Percentiles rank a stretch among this genome's conserved stretches.
phyloP scores from a whole-genome alignment of 495 filamentous ascomycete genomes.

The Hyphodiscus hymeniophilus region DNA sequence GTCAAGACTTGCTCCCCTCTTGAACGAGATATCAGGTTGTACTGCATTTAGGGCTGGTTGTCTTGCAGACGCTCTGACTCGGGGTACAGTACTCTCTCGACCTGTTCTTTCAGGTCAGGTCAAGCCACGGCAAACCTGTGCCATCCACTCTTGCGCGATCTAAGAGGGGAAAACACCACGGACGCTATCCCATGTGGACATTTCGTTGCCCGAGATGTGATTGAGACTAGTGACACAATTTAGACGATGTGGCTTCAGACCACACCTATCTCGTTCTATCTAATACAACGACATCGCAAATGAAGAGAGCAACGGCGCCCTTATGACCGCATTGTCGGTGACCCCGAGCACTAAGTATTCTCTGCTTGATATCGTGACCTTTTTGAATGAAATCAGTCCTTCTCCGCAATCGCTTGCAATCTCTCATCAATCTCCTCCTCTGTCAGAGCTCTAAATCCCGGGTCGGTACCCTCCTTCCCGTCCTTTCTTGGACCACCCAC shows the following conservation, averaged over 20 bases:
- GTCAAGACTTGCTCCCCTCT: constrained; percentile 10
- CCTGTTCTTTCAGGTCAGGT: constrained; percentile 12
- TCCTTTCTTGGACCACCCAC: constrained; percentile 76
- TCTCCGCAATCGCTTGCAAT: constrained; percentile 94
- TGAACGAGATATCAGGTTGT: neutral
- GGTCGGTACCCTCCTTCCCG: constrained; percentile 69
- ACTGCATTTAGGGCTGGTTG: constrained; percentile 8
- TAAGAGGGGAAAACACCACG: constrained; percentile 8
- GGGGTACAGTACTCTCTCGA: neutral
- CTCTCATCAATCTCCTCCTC: constrained; percentile 98
- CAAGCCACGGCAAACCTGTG: constrained; percentile 20
- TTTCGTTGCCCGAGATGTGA: constrained; percentile 4
- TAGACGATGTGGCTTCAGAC: constrained; percentile 10
- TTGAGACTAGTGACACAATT: constrained; percentile 16
- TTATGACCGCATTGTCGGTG: no score
- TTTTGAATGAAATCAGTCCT: constrained; percentile 58
- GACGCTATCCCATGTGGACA: neutral
- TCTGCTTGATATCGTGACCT: constrained; percentile 5
- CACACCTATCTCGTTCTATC: constrained; percentile 8
- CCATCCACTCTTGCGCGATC: neutral
- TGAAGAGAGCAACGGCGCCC: constrained; percentile 5
- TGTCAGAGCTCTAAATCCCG: constrained; percentile 78
- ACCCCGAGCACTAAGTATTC: constrained; percentile 8
- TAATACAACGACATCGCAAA: constrained; percentile 12
- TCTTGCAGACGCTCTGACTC: constrained; percentile 13